Percentiles rank a stretch among this genome's conserved stretches.
Evolutionary conservation across 345 rosid genomes (phyloP).

Genomic region (Populus tremula): DNA sequence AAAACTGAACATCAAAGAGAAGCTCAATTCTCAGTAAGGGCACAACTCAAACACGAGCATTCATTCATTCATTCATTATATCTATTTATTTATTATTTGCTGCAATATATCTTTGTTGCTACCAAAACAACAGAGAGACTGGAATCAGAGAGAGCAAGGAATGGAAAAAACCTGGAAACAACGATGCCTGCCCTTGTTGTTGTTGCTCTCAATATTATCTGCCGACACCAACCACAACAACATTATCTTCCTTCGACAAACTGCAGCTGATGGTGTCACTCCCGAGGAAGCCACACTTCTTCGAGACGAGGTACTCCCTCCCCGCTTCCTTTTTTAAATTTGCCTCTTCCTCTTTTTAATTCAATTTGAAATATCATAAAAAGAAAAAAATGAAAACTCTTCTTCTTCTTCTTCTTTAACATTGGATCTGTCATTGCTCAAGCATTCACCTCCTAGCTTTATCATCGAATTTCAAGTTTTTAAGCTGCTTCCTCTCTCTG

Average conservation of each 20-base stretch:
- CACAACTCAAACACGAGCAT: too few species aligned
- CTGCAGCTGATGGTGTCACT: conserved; percentile 65
- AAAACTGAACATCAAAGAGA: not conserved
- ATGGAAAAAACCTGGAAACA: conserved; percentile 20
- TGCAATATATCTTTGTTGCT: too few species aligned
- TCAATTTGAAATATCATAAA: too few species aligned
- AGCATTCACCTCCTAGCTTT: not conserved
- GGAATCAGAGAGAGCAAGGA: not conserved
- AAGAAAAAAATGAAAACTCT: too few species aligned
- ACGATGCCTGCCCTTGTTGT: not conserved
- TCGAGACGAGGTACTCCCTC: conserved; percentile 62
- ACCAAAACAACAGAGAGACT: not conserved
- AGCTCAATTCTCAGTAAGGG: too few species aligned
- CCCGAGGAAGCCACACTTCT: conserved; percentile 71
- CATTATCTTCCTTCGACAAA: conserved; percentile 22
- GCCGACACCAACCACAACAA: not conserved
- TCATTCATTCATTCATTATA: too few species aligned
- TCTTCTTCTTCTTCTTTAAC: too few species aligned
- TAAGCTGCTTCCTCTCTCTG: not conserved
- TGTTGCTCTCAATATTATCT: not conserved
- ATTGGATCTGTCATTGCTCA: not conserved
- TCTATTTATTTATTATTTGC: too few species aligned
- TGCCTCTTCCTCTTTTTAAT: too few species aligned
- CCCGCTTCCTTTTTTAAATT: too few species aligned
- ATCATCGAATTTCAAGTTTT: not conserved